These are phyloP conservation scores for Ceratocystis smalleyi DNA, from an alignment of 2,329 filamentous ascomycete species.

Conservation along the genomic window DNA sequence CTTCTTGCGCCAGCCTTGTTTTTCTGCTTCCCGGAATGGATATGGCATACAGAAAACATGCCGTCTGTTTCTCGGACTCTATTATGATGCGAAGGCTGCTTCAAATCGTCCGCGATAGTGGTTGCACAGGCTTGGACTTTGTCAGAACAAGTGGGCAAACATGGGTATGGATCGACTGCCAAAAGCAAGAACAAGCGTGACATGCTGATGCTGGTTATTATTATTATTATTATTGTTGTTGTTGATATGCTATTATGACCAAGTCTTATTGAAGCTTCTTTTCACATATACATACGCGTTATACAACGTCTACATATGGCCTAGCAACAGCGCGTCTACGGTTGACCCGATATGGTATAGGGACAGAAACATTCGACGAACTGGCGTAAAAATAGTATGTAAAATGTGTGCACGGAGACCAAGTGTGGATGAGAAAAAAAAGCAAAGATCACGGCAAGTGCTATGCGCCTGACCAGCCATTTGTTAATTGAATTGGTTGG, in stretches of 20 bases:
- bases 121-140: not conserved
- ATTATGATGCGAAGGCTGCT: too few relatives aligned
- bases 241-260: not conserved
- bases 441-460: not conserved
- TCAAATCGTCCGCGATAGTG: not conserved
- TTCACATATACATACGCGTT: not conserved
- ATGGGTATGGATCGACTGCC: constrained; percentile 5
- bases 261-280: not conserved
- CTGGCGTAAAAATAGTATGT: constrained; percentile 2
- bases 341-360: not conserved
- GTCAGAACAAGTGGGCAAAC: not conserved
- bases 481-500: not conserved
- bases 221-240: not conserved
- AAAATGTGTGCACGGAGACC: not conserved
- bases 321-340: not conserved
- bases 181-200: not conserved
- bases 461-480: not conserved
- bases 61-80: not conserved
- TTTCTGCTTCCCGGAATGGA: not conserved
- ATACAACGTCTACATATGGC: not conserved
- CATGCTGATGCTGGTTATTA: not conserved
- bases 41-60: not conserved
- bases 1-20: too few relatives aligned
- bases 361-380: constrained; percentile 3
- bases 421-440: not conserved